Evolutionary conservation across 257 asterid species (phyloP).

Genomic region (Ilex asprella): DNA sequence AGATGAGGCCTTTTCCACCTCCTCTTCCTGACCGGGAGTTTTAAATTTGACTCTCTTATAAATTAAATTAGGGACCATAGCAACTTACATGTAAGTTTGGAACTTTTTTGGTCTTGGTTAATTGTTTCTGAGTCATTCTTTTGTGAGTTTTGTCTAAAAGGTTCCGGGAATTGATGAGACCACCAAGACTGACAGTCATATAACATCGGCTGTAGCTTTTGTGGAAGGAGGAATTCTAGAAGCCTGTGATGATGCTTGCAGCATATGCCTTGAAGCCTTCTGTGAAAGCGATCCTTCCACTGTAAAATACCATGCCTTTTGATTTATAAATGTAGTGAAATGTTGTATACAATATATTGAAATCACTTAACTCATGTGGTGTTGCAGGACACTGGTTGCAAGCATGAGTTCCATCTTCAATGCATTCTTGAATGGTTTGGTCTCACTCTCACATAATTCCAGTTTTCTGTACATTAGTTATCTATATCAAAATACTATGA

Average conservation of each 20-base stretch:
- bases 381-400: slow-evolving; percentile 67
- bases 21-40: no score
- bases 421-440: slow-evolving; percentile 91
- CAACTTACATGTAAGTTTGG: no score
- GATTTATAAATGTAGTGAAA: neutral
- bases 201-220: slow-evolving; percentile 85
- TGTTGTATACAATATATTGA: slow-evolving; percentile 7
- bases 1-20: no score
- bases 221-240: slow-evolving; percentile 95
- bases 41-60: no score
- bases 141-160: slow-evolving; percentile 13
- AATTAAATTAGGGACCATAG: no score
- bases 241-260: slow-evolving; percentile 89
- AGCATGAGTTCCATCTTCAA: slow-evolving; percentile 89
- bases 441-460: no score
- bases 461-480: no score
- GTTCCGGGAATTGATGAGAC: slow-evolving; percentile 51
- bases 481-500: no score
- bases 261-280: slow-evolving; percentile 94
- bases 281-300: slow-evolving; percentile 74
- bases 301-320: slow-evolving; percentile 25
- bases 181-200: slow-evolving; percentile 40
- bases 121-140: neutral
- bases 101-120: neutral
- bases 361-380: slow-evolving; percentile 5